Evolutionary conservation across 306 rosid species (phyloP).

Genomic region (Quercus engelmannii): DNA sequence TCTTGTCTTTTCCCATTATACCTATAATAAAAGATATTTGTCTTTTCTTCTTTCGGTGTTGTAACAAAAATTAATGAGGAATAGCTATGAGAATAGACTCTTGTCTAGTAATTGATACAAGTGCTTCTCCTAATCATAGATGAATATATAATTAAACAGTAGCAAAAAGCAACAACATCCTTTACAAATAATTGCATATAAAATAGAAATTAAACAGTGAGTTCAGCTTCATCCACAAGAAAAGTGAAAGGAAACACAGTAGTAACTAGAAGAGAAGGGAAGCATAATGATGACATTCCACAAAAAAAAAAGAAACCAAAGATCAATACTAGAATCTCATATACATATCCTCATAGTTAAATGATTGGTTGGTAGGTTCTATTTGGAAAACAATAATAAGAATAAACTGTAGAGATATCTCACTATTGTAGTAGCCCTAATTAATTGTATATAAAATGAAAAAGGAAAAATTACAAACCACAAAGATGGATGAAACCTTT

Average conservation of each 20-base stretch:
- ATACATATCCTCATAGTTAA: conserved; percentile 40
- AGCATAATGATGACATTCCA: conserved; percentile 23
- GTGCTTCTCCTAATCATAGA: background rate
- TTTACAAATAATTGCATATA: background rate
- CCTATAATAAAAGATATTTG: background rate
- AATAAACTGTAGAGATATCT: conserved; percentile 35
- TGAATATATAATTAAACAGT: background rate
- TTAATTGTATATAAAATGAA: background rate
- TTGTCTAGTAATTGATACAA: background rate
- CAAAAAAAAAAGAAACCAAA: conserved; percentile 26
- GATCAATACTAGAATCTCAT: conserved; percentile 40
- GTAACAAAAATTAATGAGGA: background rate
- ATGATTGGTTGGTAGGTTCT: conserved; percentile 44
- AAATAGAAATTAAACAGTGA: background rate
- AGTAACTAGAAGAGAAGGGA: background rate
- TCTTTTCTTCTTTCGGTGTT: conserved; percentile 6
- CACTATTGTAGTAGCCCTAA: conserved; percentile 26
- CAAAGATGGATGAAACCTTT: background rate
- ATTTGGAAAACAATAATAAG: conserved; percentile 24
- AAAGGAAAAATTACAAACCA: conserved; percentile 27
- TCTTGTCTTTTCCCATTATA: background rate
- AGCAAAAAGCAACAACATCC: background rate
- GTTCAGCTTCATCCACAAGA: background rate
- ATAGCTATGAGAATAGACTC: background rate
- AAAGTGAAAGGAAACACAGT: background rate